A percentile compares a stretch with the other conserved stretches of the same genome.
phyloP scores from a whole-genome alignment of 2,329 filamentous ascomycete species.

The Fusarium sp. region DNA sequence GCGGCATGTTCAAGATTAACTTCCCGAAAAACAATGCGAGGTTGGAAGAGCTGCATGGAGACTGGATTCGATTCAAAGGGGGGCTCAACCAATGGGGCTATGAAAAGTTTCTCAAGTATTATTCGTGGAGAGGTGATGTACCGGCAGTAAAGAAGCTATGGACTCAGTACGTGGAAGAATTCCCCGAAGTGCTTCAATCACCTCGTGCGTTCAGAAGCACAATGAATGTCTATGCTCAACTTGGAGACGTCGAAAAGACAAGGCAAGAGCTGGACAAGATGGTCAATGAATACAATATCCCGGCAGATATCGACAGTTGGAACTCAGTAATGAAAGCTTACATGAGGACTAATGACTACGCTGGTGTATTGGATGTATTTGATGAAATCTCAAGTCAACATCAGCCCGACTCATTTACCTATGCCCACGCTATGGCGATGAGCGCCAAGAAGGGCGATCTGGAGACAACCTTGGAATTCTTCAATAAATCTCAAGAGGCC shows the following conservation, averaged over 20 bases:
- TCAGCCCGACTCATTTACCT: slow-evolving; percentile 73
- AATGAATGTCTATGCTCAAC: slow-evolving; percentile 78
- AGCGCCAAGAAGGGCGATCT: slow-evolving; percentile 80
- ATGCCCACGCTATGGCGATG: slow-evolving; percentile 80
- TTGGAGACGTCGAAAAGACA: slow-evolving; percentile 73
- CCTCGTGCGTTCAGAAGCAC: slow-evolving; percentile 67
- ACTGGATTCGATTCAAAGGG: slow-evolving; percentile 61
- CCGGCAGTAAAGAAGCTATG: slow-evolving; percentile 61
- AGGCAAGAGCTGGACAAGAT: slow-evolving; percentile 74
- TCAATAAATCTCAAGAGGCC: slow-evolving; percentile 70
- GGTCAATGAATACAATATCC: slow-evolving; percentile 64
- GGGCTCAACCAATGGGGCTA: slow-evolving; percentile 61
- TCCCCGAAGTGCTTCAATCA: slow-evolving; percentile 52
- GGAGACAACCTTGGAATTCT: slow-evolving; percentile 74
- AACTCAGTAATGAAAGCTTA: slow-evolving; percentile 83
- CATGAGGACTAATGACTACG: slow-evolving; percentile 73
- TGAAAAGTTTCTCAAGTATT: slow-evolving; percentile 63
- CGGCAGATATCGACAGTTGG: slow-evolving; percentile 74
- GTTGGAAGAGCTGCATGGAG: slow-evolving; percentile 62
- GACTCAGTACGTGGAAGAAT: slow-evolving; percentile 57
- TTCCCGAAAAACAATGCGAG: slow-evolving; percentile 56
- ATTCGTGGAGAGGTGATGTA: slow-evolving; percentile 64
- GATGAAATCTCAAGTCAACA: slow-evolving; percentile 66
- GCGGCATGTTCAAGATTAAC: slow-evolving; percentile 61
- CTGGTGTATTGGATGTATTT: slow-evolving; percentile 75